Conservation (phyloP, 352 stramenopile genomes). For the Peronospora destructor region DNA sequence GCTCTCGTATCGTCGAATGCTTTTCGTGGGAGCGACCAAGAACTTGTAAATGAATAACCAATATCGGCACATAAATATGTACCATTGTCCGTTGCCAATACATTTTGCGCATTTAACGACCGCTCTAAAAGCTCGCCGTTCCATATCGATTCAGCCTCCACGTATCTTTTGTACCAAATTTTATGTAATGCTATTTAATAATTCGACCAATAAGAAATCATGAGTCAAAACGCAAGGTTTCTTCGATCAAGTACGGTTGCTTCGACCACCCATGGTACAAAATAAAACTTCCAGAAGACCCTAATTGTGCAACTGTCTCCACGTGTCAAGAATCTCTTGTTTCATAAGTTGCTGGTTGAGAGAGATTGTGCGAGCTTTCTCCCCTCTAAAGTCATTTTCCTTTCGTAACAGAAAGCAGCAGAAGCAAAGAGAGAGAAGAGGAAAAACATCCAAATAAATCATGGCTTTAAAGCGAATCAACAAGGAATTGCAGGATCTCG, state of each 20-base stretch:
- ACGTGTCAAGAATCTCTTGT: background rate
- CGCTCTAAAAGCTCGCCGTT: background rate
- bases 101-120: no score
- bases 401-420: conserved; percentile 39
- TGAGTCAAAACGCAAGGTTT: background rate
- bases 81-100: no score
- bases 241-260: conserved; percentile 13
- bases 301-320: conserved; percentile 20
- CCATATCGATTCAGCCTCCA: background rate
- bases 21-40: no score
- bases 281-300: conserved; percentile 41
- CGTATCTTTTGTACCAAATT: background rate
- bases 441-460: conserved; percentile 4
- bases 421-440: conserved; percentile 16
- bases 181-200: background rate
- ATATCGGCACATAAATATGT: no score
- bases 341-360: conserved; percentile 9
- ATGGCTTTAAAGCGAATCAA: conserved; percentile 94
- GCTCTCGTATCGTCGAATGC: no score
- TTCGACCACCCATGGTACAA: conserved; percentile 17
- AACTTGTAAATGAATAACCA: no score
- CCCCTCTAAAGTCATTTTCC: conserved; percentile 31
- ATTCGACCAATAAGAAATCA: conserved; percentile 19
- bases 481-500: conserved; percentile 93
- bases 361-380: conserved; percentile 19